Base-by-base conservation (phyloP, 2,329 filamentous ascomycete genomes). In the Epichloe scottii region DNA sequence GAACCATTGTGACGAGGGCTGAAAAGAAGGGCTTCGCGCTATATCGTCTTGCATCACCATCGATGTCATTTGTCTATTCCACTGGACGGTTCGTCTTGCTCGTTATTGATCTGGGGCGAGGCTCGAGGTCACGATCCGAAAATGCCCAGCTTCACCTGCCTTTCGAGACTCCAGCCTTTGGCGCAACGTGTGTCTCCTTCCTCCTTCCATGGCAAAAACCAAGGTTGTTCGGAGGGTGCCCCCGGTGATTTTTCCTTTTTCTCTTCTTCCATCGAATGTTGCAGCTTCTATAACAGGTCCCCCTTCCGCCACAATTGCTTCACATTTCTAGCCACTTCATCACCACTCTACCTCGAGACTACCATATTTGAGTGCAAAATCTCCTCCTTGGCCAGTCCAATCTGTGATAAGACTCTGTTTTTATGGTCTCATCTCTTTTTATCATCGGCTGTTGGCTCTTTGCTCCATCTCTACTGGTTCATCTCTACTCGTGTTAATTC, bases 371-470 rank as follows among this genome's bases (percentile, higher is more conserved):
- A 19, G 38, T 35, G 6, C 37, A 19, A 33, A 43, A 23, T 6
- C 15, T 46, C 37, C 42, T 43, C 48, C 34, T 46, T 45, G 35
- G 41, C 45, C 19, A 15, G 21, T 15, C 19, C 15, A 14, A 37
- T 39, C 19, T 23, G 35, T 35, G 38, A 44, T 44, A 34, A 15
- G 48, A 43, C 42, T 52, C 41, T 44, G 14, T 15, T 49, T 42
- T 44, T 35, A 45, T 34, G 38, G 30, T 45, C 46, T 19, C 41
- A 39, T 34, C 46, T 52, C 41, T 39, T 41, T 23, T 42, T 37
- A 23, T 52, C 38, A 23, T 52, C 33, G 47, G 37, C 39, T 50
- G 30, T 14, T 50, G 46, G 51, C 44, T 46, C 50, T 48, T 46
- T 48, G 21, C 48, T 44, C 41, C 44, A 49, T 52, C 35, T 40